phyloP scores from a whole-genome alignment of 345 rosid species.

The Gossypium stocksii region DNA sequence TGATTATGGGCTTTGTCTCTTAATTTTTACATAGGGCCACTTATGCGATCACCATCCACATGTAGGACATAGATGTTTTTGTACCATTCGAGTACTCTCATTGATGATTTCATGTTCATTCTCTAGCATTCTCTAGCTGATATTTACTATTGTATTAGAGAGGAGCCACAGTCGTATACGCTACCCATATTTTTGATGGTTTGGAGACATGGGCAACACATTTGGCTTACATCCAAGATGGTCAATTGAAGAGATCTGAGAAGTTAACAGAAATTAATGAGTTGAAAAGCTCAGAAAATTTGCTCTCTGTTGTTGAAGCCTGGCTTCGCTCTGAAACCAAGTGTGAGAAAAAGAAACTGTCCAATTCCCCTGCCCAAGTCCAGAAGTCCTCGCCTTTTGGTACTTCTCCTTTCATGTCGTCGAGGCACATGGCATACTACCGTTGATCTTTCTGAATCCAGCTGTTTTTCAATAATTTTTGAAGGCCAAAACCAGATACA shows the following conservation, averaged over 20 bases:
- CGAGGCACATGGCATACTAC: conserved; percentile 91
- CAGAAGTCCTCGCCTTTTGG: conserved; percentile 46
- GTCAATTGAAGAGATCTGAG: conserved; percentile 56
- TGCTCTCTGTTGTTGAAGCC: conserved; percentile 77
- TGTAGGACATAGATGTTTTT: background rate
- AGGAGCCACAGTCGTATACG: conserved; percentile 86
- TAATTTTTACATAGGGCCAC: background rate
- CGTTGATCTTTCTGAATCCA: conserved; percentile 36
- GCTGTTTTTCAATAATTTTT: background rate
- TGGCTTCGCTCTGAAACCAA: conserved; percentile 85
- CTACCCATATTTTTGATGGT: conserved; percentile 93
- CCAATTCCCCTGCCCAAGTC: conserved; percentile 31
- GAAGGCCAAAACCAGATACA: background rate
- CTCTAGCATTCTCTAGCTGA: background rate
- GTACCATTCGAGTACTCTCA: background rate
- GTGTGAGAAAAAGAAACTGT: conserved; percentile 46
- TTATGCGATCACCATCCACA: background rate
- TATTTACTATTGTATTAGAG: conserved; percentile 35
- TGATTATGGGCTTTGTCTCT: background rate
- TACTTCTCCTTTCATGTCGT: conserved; percentile 63
- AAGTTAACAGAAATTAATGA: conserved; percentile 52
- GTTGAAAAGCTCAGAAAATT: conserved; percentile 57
- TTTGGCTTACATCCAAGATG: conserved; percentile 82
- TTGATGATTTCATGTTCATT: background rate
- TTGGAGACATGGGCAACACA: conserved; percentile 87